Percentiles rank a stretch among this genome's conserved stretches.
These are phyloP conservation scores for Symbiodinium natans DNA, from an alignment of 73 alveolate species.

Conservation along the genomic window DNA sequence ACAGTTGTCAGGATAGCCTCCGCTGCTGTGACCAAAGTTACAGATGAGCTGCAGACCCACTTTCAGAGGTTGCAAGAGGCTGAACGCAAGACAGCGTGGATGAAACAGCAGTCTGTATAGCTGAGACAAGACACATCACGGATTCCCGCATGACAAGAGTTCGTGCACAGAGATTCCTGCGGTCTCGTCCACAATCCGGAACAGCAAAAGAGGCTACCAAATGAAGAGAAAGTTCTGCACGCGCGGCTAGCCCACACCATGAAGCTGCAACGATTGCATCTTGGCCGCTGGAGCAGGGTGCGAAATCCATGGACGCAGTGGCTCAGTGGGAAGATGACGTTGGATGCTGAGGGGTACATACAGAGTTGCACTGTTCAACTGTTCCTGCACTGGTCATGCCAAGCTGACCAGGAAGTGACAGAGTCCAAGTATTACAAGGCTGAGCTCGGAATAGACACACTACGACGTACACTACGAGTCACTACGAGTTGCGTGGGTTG, in stretches of 20 bases:
- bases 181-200: background rate
- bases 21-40: too few relatives aligned
- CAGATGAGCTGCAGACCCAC: too few relatives aligned
- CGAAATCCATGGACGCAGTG: conserved; percentile 40
- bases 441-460: too few relatives aligned
- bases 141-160: background rate
- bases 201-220: background rate
- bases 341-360: background rate
- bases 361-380: too few relatives aligned
- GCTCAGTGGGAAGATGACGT: conserved; percentile 81
- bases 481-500: background rate
- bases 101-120: background rate
- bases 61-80: too few relatives aligned
- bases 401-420: conserved; percentile 71
- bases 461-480: too few relatives aligned
- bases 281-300: conserved; percentile 19
- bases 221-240: too few relatives aligned
- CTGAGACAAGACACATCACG: background rate
- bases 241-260: background rate
- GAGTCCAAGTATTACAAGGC: conserved; percentile 86
- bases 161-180: background rate
- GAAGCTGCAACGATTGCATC: background rate
- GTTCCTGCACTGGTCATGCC: too few relatives aligned
- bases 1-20: background rate
- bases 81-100: too few relatives aligned